Percentiles rank a stretch among this genome's conserved stretches.
These are phyloP conservation scores for Microglena sp. DNA, from an alignment of 139 green algal genomes.

Conservation along the genomic window DNA sequence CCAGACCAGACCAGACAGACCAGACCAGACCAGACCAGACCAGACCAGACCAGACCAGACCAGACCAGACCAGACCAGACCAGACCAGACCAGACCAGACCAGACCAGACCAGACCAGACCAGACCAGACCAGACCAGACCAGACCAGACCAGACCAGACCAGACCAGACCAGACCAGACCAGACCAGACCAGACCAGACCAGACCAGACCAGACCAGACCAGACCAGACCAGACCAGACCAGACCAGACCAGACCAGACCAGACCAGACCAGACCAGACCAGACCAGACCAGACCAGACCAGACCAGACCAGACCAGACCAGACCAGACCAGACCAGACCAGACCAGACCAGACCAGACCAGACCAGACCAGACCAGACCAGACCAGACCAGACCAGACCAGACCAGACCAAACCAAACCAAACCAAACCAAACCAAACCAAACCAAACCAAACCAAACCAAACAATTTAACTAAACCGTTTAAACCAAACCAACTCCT, in stretches of 20 bases:
- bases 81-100: conserved; percentile 1
- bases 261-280: background rate
- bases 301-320: background rate
- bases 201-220: background rate
- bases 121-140: background rate
- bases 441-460: too few relatives aligned
- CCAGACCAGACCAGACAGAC: background rate
- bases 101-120: background rate
- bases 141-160: background rate
- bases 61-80: conserved; percentile 1
- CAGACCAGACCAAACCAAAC: too few relatives aligned
- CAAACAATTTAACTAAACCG: too few relatives aligned
- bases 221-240: background rate
- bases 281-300: background rate
- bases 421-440: too few relatives aligned
- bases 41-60: conserved; percentile 1
- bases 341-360: background rate
- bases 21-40: conserved; percentile 1
- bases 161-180: background rate
- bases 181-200: background rate
- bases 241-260: background rate
- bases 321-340: background rate
- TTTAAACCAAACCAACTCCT: too few relatives aligned
- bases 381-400: conserved; percentile 1
- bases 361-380: conserved; percentile 1